Percentiles rank a stretch among this genome's conserved stretches.
Conservation (phyloP, 208 protist genomes). For the Crithidia bombi region DNA sequence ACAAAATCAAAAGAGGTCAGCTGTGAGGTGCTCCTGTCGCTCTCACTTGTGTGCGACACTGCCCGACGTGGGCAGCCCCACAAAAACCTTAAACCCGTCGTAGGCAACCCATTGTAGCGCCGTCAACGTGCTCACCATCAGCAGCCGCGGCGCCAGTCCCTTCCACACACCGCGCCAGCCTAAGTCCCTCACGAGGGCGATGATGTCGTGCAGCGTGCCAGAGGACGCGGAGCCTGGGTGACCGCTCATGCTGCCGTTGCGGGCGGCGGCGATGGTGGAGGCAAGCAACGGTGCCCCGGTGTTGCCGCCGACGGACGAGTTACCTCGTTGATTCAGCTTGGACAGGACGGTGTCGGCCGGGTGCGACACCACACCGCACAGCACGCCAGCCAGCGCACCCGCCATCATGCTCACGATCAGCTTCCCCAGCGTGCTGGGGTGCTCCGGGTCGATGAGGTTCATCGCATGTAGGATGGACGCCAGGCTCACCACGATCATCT, state of each 20-base stretch:
- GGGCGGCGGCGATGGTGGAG: background rate
- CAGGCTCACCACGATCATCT: constrained; percentile 49
- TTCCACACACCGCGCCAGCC: constrained; percentile 70
- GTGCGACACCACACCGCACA: constrained; percentile 94
- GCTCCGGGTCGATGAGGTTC: background rate
- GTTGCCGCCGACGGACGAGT: background rate
- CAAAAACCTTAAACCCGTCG: constrained; percentile 84
- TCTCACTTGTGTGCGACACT: background rate
- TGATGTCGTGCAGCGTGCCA: constrained; percentile 2
- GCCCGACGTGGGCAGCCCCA: constrained; percentile 65
- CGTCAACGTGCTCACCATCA: constrained; percentile 95
- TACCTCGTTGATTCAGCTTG: constrained; percentile 68
- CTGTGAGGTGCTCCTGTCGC: background rate
- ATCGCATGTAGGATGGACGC: constrained; percentile 3
- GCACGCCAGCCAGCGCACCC: constrained; percentile 91
- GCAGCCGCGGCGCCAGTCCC: constrained; percentile 88
- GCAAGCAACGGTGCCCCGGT: constrained; percentile 11
- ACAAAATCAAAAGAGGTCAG: background rate
- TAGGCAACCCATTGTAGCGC: constrained; percentile 96
- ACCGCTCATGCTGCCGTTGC: constrained; percentile 12
- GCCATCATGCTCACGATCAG: constrained; percentile 43
- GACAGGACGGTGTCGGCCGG: constrained; percentile 96
- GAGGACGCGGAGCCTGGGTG: constrained; percentile 5
- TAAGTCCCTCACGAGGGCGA: constrained; percentile 31
- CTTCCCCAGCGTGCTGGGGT: constrained; percentile 13